Evolutionary conservation across 768 basidiomycete genomes (phyloP).

Genomic region (Stropharia rugosoannulata): DNA sequence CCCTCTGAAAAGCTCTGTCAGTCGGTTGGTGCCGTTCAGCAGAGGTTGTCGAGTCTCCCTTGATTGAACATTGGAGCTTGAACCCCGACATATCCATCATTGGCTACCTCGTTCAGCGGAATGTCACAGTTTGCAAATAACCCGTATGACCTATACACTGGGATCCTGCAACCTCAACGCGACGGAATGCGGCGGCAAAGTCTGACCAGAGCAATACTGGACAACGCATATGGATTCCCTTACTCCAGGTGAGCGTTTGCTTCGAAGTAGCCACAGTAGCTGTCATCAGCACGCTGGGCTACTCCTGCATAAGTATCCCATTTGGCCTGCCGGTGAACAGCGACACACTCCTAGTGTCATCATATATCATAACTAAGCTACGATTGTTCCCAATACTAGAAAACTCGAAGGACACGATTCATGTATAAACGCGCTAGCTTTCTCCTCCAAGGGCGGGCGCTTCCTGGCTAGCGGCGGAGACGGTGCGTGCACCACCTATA

Average conservation of each 20-base stretch:
- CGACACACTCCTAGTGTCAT: no score
- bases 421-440: conserved; percentile 63
- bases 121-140: no score
- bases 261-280: neutral
- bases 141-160: neutral
- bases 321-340: neutral
- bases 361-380: neutral
- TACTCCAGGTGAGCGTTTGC: conserved; percentile 34
- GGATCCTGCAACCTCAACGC: neutral
- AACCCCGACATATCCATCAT: no score
- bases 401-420: conserved; percentile 46
- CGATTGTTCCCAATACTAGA: conserved; percentile 4
- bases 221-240: conserved; percentile 30
- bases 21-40: no score
- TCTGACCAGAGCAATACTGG: conserved; percentile 17
- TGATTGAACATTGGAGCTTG: no score
- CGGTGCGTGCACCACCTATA: conserved; percentile 37
- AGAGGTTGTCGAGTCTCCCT: no score
- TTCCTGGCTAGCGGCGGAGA: conserved; percentile 73
- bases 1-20: no score
- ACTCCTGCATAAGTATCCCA: neutral
- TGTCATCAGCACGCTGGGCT: neutral
- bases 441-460: conserved; percentile 58
- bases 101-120: no score
- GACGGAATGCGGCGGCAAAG: conserved; percentile 4